These are phyloP conservation scores for Arxiozyma slooffiae DNA, from an alignment of 1,139 yeast genomes.

Conservation along the genomic window DNA sequence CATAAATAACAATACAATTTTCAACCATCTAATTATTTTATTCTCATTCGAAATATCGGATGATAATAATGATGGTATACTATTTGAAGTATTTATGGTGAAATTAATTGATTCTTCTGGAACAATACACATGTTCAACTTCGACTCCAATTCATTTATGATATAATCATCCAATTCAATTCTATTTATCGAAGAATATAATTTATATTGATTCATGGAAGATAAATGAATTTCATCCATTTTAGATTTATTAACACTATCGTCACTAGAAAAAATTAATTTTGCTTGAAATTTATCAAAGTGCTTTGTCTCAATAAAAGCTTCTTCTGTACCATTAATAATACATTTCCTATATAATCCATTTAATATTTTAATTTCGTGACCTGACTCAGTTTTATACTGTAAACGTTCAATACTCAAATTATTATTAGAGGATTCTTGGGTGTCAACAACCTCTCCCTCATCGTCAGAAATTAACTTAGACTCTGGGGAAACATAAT, in stretches of 20 bases:
- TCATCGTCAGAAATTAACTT: not conserved
- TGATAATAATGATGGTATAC: not conserved
- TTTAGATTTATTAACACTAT: not conserved
- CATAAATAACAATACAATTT: not conserved
- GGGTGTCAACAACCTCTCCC: not conserved
- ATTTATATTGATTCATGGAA: conserved; percentile 5
- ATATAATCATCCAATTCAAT: conserved; percentile 2
- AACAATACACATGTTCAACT: not conserved
- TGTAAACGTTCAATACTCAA: not conserved
- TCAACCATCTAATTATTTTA: not conserved
- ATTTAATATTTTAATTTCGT: conserved; percentile 7
- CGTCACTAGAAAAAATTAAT: conserved; percentile 7
- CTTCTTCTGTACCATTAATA: conserved; percentile 16
- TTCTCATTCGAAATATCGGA: not conserved
- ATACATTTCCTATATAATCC: conserved; percentile 17
- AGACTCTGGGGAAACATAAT: not conserved
- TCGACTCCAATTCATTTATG: not conserved
- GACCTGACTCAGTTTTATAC: conserved; percentile 11
- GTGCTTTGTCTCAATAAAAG: conserved; percentile 12
- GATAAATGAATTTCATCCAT: conserved; percentile 8
- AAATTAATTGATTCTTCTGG: not conserved
- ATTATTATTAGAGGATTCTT: not conserved
- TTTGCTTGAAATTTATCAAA: conserved; percentile 9
- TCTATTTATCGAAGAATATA: not conserved
- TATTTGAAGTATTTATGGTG: not conserved